A percentile compares a stretch with the other conserved stretches of the same genome.
phyloP scores from a whole-genome alignment of 371 early-diverging fungal genomes.

The Enteropsectra breve region DNA sequence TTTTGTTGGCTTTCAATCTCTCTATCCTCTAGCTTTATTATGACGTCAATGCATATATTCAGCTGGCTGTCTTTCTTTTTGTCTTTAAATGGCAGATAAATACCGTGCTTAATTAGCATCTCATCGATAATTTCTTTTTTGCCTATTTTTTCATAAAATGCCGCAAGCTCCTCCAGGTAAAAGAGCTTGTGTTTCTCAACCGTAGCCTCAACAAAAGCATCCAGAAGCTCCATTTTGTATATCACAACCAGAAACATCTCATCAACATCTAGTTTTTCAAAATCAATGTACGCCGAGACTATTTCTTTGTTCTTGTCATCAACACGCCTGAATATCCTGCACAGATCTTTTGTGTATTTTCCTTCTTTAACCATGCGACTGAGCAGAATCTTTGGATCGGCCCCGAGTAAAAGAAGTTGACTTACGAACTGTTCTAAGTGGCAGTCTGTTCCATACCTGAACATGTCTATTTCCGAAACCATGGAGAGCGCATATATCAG shows the following conservation, averaged over 20 bases:
- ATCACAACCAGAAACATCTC: constrained; percentile 5
- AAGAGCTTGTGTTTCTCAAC: constrained; percentile 1
- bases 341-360: not conserved
- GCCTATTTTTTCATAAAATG: constrained; percentile 7
- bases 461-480: not conserved
- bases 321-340: constrained; percentile 13
- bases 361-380: not conserved
- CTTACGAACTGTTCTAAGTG: not conserved
- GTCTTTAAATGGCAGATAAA: not conserved
- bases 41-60: no score
- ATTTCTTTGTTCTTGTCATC: constrained; percentile 13
- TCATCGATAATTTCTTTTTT: not conserved
- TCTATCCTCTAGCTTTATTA: no score
- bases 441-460: not conserved
- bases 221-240: constrained; percentile 5
- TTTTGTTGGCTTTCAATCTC: no score
- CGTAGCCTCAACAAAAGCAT: constrained; percentile 6
- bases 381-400: not conserved
- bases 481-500: not conserved
- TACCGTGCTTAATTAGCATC: not conserved
- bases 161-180: not conserved
- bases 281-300: not conserved
- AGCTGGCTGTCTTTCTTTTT: no score
- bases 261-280: constrained; percentile 1
- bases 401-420: not conserved